A percentile compares a stretch with the other conserved stretches of the same genome.
Evolutionary conservation across 306 rosid genomes (phyloP).

Genomic region (Sophora flavescens): DNA sequence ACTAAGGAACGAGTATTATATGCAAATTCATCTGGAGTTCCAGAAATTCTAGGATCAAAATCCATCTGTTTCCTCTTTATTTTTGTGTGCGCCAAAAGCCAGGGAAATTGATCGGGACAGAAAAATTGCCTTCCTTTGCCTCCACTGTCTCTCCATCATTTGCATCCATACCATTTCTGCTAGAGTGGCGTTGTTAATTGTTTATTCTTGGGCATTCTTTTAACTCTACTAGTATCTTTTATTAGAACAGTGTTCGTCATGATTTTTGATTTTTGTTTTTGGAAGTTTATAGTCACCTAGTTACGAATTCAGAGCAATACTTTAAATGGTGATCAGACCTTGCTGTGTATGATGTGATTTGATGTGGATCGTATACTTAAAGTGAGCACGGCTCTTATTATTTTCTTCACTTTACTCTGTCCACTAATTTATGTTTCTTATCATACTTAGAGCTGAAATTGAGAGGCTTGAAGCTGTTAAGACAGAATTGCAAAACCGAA

Average conservation of each 20-base stretch:
- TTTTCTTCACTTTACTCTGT: slow-evolving; percentile 35
- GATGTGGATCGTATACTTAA: slow-evolving; percentile 15
- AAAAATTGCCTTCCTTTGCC: slow-evolving; percentile 20
- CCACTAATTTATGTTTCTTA: slow-evolving; percentile 40
- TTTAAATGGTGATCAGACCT: slow-evolving; percentile 28
- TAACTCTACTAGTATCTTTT: neutral
- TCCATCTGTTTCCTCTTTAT: neutral
- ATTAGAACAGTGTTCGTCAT: neutral
- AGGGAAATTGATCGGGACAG: neutral
- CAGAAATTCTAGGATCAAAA: slow-evolving; percentile 27
- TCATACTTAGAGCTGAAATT: slow-evolving; percentile 61
- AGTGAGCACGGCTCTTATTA: neutral
- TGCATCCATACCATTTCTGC: slow-evolving; percentile 1
- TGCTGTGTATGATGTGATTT: slow-evolving; percentile 15
- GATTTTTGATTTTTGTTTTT: neutral
- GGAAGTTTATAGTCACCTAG: slow-evolving; percentile 23
- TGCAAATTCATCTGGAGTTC: neutral
- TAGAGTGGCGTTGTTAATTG: neutral
- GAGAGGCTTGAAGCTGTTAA: slow-evolving; percentile 64
- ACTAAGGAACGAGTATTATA: neutral
- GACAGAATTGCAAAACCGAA: slow-evolving; percentile 63
- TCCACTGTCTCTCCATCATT: slow-evolving; percentile 1
- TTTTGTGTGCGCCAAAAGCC: neutral
- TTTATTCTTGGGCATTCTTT: neutral
- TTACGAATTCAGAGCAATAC: neutral